phyloP scores from a whole-genome alignment of 352 stramenopile genomes.

The Globisporangium apiculatum region DNA sequence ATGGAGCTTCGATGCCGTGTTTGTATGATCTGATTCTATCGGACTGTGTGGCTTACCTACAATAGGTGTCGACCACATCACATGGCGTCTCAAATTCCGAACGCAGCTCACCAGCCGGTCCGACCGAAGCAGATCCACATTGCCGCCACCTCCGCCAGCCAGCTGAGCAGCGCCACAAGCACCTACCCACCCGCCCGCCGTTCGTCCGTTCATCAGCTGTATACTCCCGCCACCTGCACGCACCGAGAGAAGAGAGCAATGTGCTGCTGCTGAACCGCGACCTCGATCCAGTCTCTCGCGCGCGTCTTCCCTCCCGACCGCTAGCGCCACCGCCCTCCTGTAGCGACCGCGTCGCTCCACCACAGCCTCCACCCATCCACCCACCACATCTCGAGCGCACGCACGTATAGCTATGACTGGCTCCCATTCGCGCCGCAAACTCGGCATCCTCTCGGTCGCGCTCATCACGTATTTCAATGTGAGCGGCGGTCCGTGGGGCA shows the following conservation, averaged over 20 bases:
- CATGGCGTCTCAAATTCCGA: neutral
- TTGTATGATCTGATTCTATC: neutral
- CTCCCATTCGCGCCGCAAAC: constrained; percentile 52
- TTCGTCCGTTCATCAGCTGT: too few species aligned
- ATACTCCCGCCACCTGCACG: too few species aligned
- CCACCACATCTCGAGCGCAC: neutral
- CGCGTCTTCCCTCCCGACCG: constrained; percentile 12
- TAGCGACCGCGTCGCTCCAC: neutral
- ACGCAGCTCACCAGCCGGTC: neutral
- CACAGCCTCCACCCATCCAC: neutral
- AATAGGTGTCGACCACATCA: too few species aligned
- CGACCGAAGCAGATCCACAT: neutral
- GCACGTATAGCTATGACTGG: constrained; percentile 29
- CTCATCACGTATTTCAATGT: constrained; percentile 83
- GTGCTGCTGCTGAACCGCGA: constrained; percentile 19
- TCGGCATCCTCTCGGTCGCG: constrained; percentile 59
- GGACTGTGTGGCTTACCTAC: too few species aligned
- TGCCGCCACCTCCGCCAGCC: neutral
- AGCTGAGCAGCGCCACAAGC: too few species aligned
- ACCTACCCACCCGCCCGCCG: too few species aligned
- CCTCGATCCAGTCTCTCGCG: constrained; percentile 6
- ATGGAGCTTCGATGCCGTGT: neutral
- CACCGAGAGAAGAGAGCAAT: constrained; percentile 5
- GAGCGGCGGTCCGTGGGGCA: constrained; percentile 61
- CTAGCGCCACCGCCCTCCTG: neutral